A percentile compares a stretch with the other conserved stretches of the same genome.
phyloP scores from a whole-genome alignment of 331 rosid species.

The Phaseolus coccineus region DNA sequence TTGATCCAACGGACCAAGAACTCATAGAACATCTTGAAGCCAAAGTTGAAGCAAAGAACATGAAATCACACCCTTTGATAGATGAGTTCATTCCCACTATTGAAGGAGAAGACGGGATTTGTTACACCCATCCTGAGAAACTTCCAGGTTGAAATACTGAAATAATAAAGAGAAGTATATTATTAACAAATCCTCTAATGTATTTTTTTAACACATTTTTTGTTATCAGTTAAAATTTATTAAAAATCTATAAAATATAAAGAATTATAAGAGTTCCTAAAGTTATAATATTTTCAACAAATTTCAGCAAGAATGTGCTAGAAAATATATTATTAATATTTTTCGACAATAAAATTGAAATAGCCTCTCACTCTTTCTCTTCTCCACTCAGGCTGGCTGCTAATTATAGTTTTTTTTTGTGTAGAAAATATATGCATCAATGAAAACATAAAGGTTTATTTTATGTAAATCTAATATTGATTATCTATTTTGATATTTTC shows the following conservation, averaged over 20 bases:
- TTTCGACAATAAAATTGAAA: neutral
- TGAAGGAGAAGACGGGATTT: slow-evolving; percentile 99
- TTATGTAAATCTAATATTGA: neutral
- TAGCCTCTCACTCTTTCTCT: neutral
- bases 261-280: neutral
- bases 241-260: neutral
- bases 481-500: too few relatives aligned
- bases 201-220: too few relatives aligned
- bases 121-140: slow-evolving; percentile 99
- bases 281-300: too few relatives aligned
- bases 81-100: slow-evolving; percentile 98
- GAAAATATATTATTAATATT: neutral
- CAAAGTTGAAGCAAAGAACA: slow-evolving; percentile 80
- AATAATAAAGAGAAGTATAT: neutral
- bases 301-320: neutral
- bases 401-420: neutral
- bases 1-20: slow-evolving; percentile 99
- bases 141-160: slow-evolving; percentile 73
- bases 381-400: neutral
- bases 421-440: too few relatives aligned
- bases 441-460: neutral
- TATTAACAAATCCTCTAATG: too few relatives aligned
- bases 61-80: slow-evolving; percentile 93
- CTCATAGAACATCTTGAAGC: slow-evolving; percentile 97
- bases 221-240: too few relatives aligned